Conservation (phyloP, 257 asterid genomes). For the Nicotiana noctiflora region DNA sequence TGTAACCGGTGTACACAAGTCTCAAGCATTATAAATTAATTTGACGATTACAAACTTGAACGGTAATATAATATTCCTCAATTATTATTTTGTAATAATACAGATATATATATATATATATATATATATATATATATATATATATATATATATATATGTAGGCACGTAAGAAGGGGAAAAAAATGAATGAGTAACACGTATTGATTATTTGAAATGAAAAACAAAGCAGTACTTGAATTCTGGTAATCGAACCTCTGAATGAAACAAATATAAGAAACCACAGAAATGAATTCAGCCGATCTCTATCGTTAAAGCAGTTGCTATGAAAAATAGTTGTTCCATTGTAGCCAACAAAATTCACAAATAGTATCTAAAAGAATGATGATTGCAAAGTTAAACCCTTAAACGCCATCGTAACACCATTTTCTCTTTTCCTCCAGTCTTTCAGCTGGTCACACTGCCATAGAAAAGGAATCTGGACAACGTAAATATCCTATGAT, state of each 20-base stretch:
- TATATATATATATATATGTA: no score
- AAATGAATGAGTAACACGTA: neutral
- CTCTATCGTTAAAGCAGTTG: neutral
- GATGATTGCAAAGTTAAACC: no score
- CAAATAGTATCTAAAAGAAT: neutral
- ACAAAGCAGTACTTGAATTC: neutral
- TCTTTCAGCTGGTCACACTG: neutral
- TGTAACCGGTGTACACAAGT: neutral
- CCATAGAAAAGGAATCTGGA: no score
- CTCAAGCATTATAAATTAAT: neutral
- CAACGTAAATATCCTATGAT: neutral
- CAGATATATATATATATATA: no score
- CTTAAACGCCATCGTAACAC: no score
- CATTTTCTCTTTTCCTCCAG: no score
- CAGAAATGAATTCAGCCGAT: neutral
- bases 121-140: no score
- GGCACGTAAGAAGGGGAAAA: neutral
- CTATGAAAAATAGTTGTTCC: neutral
- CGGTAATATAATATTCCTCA: neutral
- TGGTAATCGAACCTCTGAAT: neutral
- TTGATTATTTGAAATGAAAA: neutral
- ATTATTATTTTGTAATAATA: neutral
- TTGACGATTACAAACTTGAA: neutral
- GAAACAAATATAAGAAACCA: neutral
- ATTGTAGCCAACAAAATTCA: neutral